Percentiles rank a stretch among this genome's conserved stretches.
Evolutionary conservation across 768 basidiomycete species (phyloP).

Genomic region (Udeniomyces megalosporus): DNA sequence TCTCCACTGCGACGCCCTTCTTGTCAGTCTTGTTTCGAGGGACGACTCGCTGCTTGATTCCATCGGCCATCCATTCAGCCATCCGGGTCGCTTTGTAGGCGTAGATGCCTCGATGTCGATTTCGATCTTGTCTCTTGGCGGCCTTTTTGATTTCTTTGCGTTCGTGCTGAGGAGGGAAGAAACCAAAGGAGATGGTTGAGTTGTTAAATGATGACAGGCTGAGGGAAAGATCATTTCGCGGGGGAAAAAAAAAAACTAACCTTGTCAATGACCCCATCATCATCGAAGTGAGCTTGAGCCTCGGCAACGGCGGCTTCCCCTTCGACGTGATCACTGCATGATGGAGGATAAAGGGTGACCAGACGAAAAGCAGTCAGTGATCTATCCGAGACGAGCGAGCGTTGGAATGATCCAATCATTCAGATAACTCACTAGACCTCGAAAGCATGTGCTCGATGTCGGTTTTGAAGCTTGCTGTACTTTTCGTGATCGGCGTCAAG

Average conservation of each 20-base stretch:
- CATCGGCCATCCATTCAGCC: constrained; percentile 31
- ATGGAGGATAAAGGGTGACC: constrained; percentile 12
- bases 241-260: too few species aligned
- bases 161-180: constrained; percentile 25
- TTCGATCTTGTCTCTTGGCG: constrained; percentile 35
- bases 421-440: constrained; percentile 27
- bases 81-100: constrained; percentile 31
- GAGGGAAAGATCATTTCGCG: too few species aligned
- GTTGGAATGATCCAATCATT: too few species aligned
- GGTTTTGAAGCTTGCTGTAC: constrained; percentile 21
- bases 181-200: too few species aligned
- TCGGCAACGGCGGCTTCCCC: constrained; percentile 37
- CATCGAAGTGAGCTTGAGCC: constrained; percentile 27
- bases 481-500: constrained; percentile 30
- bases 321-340: constrained; percentile 34
- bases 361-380: not conserved
- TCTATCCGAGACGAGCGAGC: not conserved
- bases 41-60: constrained; percentile 26
- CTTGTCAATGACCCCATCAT: constrained; percentile 37
- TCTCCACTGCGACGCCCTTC: too few species aligned
- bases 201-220: too few species aligned
- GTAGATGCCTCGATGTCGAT: constrained; percentile 32
- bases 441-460: constrained; percentile 32
- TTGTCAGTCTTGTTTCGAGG: too few species aligned
- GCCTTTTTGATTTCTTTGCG: constrained; percentile 35